Conservation (phyloP, 768 basidiomycete genomes). For the Strobilomyces echinocephalus region DNA sequence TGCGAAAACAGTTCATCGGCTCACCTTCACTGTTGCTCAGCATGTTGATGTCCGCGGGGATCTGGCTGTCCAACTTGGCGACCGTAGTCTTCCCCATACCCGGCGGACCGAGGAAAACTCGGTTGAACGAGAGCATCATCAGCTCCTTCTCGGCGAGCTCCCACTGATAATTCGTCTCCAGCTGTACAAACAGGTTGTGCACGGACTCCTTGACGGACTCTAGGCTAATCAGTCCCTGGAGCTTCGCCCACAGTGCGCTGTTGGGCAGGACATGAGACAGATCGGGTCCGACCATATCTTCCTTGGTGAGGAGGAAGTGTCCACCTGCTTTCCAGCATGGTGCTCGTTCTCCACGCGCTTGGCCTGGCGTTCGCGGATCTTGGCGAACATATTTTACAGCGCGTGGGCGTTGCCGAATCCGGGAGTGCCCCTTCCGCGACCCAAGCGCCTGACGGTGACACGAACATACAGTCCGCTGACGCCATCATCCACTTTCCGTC, state of each 20-base stretch:
- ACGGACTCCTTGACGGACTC: slow-evolving; percentile 55
- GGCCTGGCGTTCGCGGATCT: slow-evolving; percentile 51
- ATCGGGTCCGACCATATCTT: slow-evolving; percentile 65
- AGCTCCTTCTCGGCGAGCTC: slow-evolving; percentile 55
- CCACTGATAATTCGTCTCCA: slow-evolving; percentile 54
- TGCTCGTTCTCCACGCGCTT: slow-evolving; percentile 42
- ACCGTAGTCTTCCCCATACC: slow-evolving; percentile 75
- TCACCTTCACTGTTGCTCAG: slow-evolving; percentile 72
- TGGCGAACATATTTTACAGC: slow-evolving; percentile 47
- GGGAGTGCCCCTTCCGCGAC: slow-evolving; percentile 49
- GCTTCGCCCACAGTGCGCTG: slow-evolving; percentile 48
- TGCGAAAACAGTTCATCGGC: background rate
- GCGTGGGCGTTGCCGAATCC: slow-evolving; percentile 73
- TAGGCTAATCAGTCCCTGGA: slow-evolving; percentile 54
- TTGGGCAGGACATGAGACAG: slow-evolving; percentile 45
- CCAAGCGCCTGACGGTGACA: slow-evolving; percentile 56
- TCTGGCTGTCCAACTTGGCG: slow-evolving; percentile 61
- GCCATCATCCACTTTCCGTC: slow-evolving; percentile 58
- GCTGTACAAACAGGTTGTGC: slow-evolving; percentile 41
- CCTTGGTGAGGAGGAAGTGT: slow-evolving; percentile 48
- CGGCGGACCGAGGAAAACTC: slow-evolving; percentile 63
- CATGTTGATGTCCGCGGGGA: slow-evolving; percentile 56
- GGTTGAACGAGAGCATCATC: slow-evolving; percentile 52
- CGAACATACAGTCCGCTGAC: slow-evolving; percentile 51
- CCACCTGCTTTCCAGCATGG: slow-evolving; percentile 34